Evolutionary conservation across 2,329 filamentous ascomycete species (phyloP), one percentile per base, ranked within the genome.

Genomic region (Neofusicoccum ribis): DNA sequence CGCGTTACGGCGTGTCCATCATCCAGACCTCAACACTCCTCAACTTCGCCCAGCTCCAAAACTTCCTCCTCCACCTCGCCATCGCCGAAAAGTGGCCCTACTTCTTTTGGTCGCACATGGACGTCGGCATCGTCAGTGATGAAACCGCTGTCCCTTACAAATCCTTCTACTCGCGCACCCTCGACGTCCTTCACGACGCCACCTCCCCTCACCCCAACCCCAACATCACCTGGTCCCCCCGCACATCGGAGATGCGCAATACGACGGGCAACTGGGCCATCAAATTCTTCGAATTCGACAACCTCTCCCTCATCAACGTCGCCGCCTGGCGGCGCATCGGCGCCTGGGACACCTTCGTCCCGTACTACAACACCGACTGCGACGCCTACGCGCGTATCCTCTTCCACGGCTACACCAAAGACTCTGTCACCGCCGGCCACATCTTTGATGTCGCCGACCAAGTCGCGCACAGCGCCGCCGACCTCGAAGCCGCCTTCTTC

Each of bases 101-200:
- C 69, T 87, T 85, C 71, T 87, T 84, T 70, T 86, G 83, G 83
- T 80, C 77, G n/a, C 85, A 86, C 71, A 84, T 85, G 80, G 85
- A 87, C 68, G 80, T 86, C 8, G 76, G 82, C 0, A 79, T 79
- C 1, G 69, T 83, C 1, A 76, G 79, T 0, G 80, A 79, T 65
- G 83, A 85, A 65, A 69, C 70, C 27, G 51, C 41, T 7, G 34
- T 37, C 3, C 69, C 72, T 1, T 77, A 73, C 64, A 70, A 70
- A 43, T 73, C 72, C 1, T 69, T 78, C 23, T 77, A 78, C 63
- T 31, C 69, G 11, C 68, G 70, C 8, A 65, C 72, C 5, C 56
- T 77, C 7, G 70, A 72, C 36, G 54, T 66, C 31, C 69, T 70
- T 8, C 27, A 65, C 23, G 14, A 43, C 7, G 37, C 66, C 23